Evolutionary conservation across 2,329 filamentous ascomycete species (phyloP), one percentile per base, ranked within the genome.

Genomic region (Nothophaeocryptopus gaeumannii): DNA sequence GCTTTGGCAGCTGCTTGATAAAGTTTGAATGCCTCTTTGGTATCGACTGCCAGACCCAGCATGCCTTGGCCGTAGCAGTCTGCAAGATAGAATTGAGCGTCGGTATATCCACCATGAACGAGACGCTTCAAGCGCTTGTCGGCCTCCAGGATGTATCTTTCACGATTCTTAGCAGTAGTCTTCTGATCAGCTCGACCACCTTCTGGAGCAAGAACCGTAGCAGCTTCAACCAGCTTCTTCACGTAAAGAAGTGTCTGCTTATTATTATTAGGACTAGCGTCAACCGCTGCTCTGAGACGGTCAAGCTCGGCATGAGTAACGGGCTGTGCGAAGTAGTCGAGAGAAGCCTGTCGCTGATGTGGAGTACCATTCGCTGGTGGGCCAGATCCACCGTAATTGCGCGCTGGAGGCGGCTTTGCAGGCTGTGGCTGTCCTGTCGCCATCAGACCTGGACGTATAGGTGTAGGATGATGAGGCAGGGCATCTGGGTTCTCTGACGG

Each of bases 1-100:
- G 85, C 73, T 72, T 97, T 99, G 0, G 93, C 93, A 2, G 92
- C 90, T 8, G 89, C 90, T 70, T 96, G 91, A 63, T 99, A 99
- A 8, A 97, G 76, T 2, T 83, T 85, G 68, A 96, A 99, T 0
- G 93, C 93, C 72, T 97, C 91, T 64, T 95, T 96, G 45, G 87
- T 82, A 62, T 97, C 92, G 0, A 83, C 78, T 61, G 92, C 85
- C 10, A 88, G 73, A 5, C 91, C 89, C 15, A 97, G 80, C 8
- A 82, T 72, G 4, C 92, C 91, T 57, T 86, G 84, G 2, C 93
- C 92, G 60, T 93, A 85, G 65, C 87, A 89, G 67, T 97, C 93
- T 14, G 92, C 93, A 45, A 96, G 73, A 61, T 89, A 89, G 71
- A 99, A 99, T 83, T 96, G 95, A 29, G 92, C 91, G 8, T 95